phyloP scores from a whole-genome alignment of 164 flowering plant genomes.

The Akebia trifoliata region DNA sequence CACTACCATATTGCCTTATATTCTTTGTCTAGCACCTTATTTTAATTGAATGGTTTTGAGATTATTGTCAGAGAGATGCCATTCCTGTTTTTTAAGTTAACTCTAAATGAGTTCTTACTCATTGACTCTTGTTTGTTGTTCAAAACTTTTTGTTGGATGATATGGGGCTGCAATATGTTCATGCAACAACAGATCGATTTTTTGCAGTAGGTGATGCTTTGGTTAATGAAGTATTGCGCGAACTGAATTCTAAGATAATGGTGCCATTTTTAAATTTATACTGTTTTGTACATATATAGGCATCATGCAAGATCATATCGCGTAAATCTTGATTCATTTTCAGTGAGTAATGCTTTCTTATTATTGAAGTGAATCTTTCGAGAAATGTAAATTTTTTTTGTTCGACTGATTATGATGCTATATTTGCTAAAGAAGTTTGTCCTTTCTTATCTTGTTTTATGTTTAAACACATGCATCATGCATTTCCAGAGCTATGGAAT shows the following conservation, averaged over 20 bases:
- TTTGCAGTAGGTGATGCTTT: slow-evolving; percentile 80
- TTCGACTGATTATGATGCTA: not conserved
- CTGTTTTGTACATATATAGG: no score
- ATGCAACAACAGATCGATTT: slow-evolving; percentile 88
- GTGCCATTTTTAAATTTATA: no score
- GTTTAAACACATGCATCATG: slow-evolving; percentile 59
- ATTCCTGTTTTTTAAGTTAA: not conserved
- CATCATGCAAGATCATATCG: slow-evolving; percentile 7
- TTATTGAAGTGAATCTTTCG: not conserved
- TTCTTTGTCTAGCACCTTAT: no score
- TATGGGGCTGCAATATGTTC: slow-evolving; percentile 80
- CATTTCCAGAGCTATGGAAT: slow-evolving; percentile 87
- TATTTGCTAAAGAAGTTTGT: no score
- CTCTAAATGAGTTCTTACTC: no score
- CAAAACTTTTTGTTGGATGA: slow-evolving; percentile 85
- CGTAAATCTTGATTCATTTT: slow-evolving; percentile 82
- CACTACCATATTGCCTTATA: no score
- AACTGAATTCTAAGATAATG: no score
- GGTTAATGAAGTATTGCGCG: slow-evolving; percentile 3
- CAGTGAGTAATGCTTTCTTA: slow-evolving; percentile 55
- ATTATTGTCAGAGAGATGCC: not conserved
- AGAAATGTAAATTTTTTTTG: not conserved
- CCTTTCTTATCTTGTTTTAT: no score
- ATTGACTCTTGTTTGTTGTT: slow-evolving; percentile 41
- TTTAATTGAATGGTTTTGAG: not conserved